Conservation (phyloP, 805 yeast species). For the Brettanomyces nanus region DNA sequence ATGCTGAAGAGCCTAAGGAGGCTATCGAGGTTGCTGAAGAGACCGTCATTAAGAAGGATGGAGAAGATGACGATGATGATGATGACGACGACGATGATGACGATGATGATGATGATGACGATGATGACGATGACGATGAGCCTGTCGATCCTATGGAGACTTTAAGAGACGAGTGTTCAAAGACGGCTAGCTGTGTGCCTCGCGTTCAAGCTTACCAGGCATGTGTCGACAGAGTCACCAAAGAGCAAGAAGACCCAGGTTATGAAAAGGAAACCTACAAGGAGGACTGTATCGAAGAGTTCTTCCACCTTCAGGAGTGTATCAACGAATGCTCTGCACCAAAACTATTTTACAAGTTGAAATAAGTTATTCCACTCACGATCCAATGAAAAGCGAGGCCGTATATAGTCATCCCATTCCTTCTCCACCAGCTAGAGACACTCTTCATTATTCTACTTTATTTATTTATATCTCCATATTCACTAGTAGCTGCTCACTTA, state of each 20-base stretch:
- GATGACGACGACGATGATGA: conserved; percentile 28
- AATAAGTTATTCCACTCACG: conserved; percentile 32
- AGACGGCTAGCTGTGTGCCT: conserved; percentile 59
- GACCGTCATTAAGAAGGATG: no score
- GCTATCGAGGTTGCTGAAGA: conserved; percentile 42
- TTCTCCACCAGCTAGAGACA: no score
- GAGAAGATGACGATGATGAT: no score
- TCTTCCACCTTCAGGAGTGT: conserved; percentile 94
- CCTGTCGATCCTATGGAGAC: conserved; percentile 58
- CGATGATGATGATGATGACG: conserved; percentile 32
- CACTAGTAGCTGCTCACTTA: no score
- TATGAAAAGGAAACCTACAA: conserved; percentile 75
- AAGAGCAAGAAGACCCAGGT: conserved; percentile 75
- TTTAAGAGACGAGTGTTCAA: conserved; percentile 60
- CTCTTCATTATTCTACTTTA: no score
- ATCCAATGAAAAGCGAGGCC: no score
- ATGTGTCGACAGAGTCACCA: conserved; percentile 91
- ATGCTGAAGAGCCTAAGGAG: conserved; percentile 51
- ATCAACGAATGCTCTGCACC: conserved; percentile 88
- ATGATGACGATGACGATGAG: conserved; percentile 47
- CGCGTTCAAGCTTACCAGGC: conserved; percentile 85
- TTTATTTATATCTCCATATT: no score
- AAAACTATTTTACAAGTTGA: conserved; percentile 77
- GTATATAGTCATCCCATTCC: no score
- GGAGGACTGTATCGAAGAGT: conserved; percentile 98